Percentiles rank a stretch among this genome's conserved stretches.
phyloP scores from a whole-genome alignment of 108 stramenopile genomes.

The Stephanodiscus triporus region DNA sequence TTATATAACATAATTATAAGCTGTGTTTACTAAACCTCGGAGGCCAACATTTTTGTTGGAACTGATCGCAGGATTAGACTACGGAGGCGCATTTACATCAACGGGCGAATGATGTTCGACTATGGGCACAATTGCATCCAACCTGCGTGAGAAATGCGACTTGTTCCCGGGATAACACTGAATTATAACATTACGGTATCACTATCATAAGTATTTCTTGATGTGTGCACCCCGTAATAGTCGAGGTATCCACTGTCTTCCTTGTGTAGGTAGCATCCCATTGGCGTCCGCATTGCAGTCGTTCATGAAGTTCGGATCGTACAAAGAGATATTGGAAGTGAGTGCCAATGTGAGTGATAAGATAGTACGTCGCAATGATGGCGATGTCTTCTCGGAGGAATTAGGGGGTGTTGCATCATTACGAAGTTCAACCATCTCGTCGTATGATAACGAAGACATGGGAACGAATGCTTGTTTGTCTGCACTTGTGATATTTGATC shows the following conservation, averaged over 20 bases:
- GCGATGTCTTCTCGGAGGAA: neutral
- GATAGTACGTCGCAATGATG: slow-evolving; percentile 18
- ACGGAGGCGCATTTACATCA: no score
- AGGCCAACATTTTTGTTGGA: no score
- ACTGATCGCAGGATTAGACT: no score
- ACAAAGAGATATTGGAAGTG: slow-evolving; percentile 19
- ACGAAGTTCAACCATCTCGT: slow-evolving; percentile 9
- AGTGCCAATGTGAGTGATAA: slow-evolving; percentile 25
- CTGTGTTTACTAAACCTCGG: no score
- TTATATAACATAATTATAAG: no score
- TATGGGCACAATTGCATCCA: no score
- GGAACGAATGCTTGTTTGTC: neutral
- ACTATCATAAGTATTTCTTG: neutral
- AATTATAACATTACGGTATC: no score
- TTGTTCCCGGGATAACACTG: no score
- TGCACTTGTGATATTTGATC: slow-evolving; percentile 14
- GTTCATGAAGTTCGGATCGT: slow-evolving; percentile 10
- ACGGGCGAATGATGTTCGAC: no score
- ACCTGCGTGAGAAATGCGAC: no score
- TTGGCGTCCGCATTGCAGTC: neutral
- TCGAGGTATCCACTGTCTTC: neutral
- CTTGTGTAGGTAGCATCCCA: neutral
- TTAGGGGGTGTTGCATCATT: neutral
- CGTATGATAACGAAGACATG: slow-evolving; percentile 21
- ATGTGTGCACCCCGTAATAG: neutral